Evolutionary conservation across 495 filamentous ascomycete species (phyloP).

Genomic region (Aspergillus ellipticus): DNA sequence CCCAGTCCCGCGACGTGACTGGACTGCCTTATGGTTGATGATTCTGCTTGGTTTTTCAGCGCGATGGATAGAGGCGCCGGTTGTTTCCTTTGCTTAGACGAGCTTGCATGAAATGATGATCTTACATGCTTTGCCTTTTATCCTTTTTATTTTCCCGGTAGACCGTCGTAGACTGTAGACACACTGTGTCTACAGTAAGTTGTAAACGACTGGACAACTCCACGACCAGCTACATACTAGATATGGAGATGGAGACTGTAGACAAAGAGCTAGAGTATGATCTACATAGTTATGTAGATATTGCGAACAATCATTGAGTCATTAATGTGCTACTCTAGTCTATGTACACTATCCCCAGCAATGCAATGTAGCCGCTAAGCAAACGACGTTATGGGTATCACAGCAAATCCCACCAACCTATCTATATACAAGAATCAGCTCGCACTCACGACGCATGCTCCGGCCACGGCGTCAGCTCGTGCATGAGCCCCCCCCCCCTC

Average conservation of each 20-base stretch:
- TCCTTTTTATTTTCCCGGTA: not conserved
- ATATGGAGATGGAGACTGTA: too few relatives aligned
- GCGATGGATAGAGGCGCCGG: slow-evolving; percentile 42
- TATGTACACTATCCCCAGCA: not conserved
- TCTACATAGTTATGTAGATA: too few relatives aligned
- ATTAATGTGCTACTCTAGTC: too few relatives aligned
- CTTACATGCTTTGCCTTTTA: not conserved
- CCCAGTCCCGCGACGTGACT: too few relatives aligned
- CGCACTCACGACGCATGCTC: not conserved
- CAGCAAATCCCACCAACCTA: not conserved
- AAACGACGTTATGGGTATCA: not conserved
- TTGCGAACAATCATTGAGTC: too few relatives aligned
- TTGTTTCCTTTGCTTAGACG: slow-evolving; percentile 12
- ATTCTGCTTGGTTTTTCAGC: slow-evolving; percentile 26
- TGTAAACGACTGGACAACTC: too few relatives aligned
- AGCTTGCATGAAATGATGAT: not conserved
- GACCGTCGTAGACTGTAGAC: too few relatives aligned
- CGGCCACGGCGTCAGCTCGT: not conserved
- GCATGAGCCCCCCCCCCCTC: not conserved
- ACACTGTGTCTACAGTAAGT: too few relatives aligned
- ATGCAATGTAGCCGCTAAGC: too few relatives aligned
- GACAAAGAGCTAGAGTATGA: too few relatives aligned
- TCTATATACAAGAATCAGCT: not conserved
- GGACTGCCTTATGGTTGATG: not conserved
- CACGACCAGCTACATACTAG: too few relatives aligned